These are phyloP conservation scores for Earliella scabrosa DNA, from an alignment of 1,284 basidiomycete genomes.

Conservation along the genomic window DNA sequence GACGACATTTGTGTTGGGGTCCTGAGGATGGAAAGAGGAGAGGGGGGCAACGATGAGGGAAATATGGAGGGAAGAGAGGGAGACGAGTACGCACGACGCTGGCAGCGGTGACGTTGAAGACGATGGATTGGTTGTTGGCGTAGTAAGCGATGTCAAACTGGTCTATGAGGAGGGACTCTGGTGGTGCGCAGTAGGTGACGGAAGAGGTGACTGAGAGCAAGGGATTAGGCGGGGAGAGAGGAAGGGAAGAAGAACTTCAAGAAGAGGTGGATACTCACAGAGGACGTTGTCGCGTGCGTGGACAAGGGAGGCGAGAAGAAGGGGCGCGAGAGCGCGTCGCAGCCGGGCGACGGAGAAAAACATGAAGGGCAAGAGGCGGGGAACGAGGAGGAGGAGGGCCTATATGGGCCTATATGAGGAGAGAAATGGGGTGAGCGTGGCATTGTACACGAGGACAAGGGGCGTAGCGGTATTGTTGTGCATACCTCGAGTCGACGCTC, in stretches of 20 bases:
- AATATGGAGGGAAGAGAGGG: slow-evolving; percentile 11
- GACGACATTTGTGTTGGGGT: slow-evolving; percentile 76
- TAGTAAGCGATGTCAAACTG: slow-evolving; percentile 83
- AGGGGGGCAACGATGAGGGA: slow-evolving; percentile 26
- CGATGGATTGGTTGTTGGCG: slow-evolving; percentile 68
- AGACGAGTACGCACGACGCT: slow-evolving; percentile 60
- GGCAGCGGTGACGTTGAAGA: slow-evolving; percentile 76
- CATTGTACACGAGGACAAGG: slow-evolving; percentile 22
- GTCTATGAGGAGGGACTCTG: slow-evolving; percentile 79
- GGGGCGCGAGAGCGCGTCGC: slow-evolving; percentile 54
- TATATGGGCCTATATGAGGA: slow-evolving; percentile 12
- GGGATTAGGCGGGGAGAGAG: slow-evolving; percentile 10
- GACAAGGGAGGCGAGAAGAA: slow-evolving; percentile 44
- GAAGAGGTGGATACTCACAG: slow-evolving; percentile 53
- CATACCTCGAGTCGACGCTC: slow-evolving; percentile 16
- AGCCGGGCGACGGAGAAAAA: slow-evolving; percentile 69
- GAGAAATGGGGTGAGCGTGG: background rate
- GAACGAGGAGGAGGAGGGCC: too few species aligned
- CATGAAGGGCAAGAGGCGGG: slow-evolving; percentile 53
- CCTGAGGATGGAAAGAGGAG: slow-evolving; percentile 46
- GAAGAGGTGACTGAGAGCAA: slow-evolving; percentile 72
- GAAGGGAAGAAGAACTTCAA: background rate
- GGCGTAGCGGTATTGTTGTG: slow-evolving; percentile 23
- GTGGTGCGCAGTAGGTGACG: slow-evolving; percentile 86
- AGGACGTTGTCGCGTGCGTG: slow-evolving; percentile 55